Percentiles rank a stretch among this genome's conserved stretches.
Evolutionary conservation across 106 monocot species (phyloP).

Genomic region (Vanilla planifolia): DNA sequence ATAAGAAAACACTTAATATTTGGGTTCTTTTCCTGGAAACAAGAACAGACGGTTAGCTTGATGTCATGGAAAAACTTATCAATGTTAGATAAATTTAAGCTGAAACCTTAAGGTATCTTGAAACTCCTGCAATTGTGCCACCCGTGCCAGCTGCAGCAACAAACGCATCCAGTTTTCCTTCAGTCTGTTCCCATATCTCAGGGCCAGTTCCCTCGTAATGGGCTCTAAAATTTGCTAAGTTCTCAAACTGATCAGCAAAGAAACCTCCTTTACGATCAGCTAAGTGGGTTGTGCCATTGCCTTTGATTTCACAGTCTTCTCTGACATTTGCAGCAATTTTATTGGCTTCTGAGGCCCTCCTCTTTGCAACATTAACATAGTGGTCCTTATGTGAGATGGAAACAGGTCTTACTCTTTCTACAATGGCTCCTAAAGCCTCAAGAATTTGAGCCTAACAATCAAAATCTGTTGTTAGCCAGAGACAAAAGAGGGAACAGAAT

Average conservation of each 20-base stretch:
- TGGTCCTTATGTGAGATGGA: slow-evolving; percentile 95
- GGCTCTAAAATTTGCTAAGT: slow-evolving; percentile 86
- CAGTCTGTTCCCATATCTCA: slow-evolving; percentile 95
- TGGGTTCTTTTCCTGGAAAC: slow-evolving; percentile 61
- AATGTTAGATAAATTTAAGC: background rate
- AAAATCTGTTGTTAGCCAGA: background rate
- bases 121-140: slow-evolving; percentile 91
- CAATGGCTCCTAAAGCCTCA: slow-evolving; percentile 91
- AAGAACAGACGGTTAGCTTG: background rate
- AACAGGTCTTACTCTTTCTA: slow-evolving; percentile 98
- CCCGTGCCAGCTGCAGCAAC: slow-evolving; percentile 94
- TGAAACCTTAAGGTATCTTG: slow-evolving; percentile 79
- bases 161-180: slow-evolving; percentile 71
- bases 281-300: slow-evolving; percentile 18
- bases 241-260: slow-evolving; percentile 99
- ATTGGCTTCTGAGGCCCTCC: slow-evolving; percentile 77
- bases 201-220: slow-evolving; percentile 93
- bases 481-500: background rate
- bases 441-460: slow-evolving; percentile 77
- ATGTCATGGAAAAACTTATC: too few species aligned
- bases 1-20: slow-evolving; percentile 82
- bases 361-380: slow-evolving; percentile 88
- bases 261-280: slow-evolving; percentile 60
- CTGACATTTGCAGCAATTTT: slow-evolving; percentile 21
- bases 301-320: slow-evolving; percentile 18